These are phyloP conservation scores for Raphanus raphanistrum DNA, from an alignment of 345 rosid species.

Conservation along the genomic window DNA sequence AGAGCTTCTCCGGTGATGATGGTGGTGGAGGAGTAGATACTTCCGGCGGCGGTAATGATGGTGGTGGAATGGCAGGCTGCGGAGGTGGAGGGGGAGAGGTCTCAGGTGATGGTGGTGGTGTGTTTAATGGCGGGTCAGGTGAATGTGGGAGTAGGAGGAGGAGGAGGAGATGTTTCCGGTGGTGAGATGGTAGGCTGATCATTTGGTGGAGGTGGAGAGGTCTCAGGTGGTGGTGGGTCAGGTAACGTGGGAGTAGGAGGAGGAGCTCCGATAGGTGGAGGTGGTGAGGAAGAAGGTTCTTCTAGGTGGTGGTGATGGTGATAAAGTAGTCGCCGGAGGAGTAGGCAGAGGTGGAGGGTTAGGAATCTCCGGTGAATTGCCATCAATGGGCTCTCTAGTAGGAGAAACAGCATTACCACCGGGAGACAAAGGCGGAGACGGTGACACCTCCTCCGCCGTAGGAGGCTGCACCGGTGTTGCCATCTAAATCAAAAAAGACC, in stretches of 20 bases:
- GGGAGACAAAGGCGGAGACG: constrained; percentile 34
- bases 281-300: constrained; percentile 32
- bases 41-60: constrained; percentile 6
- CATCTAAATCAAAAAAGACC: constrained; percentile 45
- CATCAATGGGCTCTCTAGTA: constrained; percentile 29
- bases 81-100: neutral
- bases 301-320: constrained; percentile 34
- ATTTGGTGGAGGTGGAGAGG: neutral
- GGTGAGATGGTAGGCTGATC: constrained; percentile 16
- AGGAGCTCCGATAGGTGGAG: constrained; percentile 28
- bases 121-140: constrained; percentile 15
- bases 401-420: constrained; percentile 30
- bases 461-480: constrained; percentile 59
- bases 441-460: constrained; percentile 49
- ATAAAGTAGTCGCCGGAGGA: constrained; percentile 35
- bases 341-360: constrained; percentile 36
- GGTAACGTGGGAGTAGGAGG: constrained; percentile 4
- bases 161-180: neutral
- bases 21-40: constrained; percentile 37
- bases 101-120: constrained; percentile 21
- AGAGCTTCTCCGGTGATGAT: neutral
- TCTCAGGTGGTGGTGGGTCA: constrained; percentile 22
- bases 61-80: constrained; percentile 14
- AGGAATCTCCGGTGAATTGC: constrained; percentile 15
- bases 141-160: neutral